phyloP scores from a whole-genome alignment of 1,139 yeast genomes.

The Yamadazyma diospyri region DNA sequence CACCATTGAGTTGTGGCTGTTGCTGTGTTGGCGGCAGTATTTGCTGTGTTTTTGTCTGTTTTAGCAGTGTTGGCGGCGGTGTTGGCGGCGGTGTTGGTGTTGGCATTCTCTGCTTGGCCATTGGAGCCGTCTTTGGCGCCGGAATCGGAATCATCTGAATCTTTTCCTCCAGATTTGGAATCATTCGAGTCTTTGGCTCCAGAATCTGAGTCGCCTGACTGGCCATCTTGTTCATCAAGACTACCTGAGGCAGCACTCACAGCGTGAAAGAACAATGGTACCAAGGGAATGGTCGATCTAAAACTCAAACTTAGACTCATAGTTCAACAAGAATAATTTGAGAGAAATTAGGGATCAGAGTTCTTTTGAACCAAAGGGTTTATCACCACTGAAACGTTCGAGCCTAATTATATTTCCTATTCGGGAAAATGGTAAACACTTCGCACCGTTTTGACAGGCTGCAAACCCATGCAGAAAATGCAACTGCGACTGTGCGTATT shows the following conservation, averaged over 20 bases:
- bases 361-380: too few species aligned
- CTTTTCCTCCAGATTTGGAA: slow-evolving; percentile 1
- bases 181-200: slow-evolving; percentile 1
- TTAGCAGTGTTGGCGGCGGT: slow-evolving; percentile 4
- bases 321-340: too few species aligned
- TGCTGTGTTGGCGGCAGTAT: slow-evolving; percentile 5
- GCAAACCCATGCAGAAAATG: too few species aligned
- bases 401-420: too few species aligned
- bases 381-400: too few species aligned
- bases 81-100: slow-evolving; percentile 4
- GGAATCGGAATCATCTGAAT: slow-evolving; percentile 2
- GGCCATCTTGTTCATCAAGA: slow-evolving; percentile 5
- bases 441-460: too few species aligned
- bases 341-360: too few species aligned
- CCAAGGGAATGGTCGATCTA: slow-evolving; percentile 1
- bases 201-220: background rate
- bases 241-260: slow-evolving; percentile 7
- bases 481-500: too few species aligned
- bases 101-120: slow-evolving; percentile 5
- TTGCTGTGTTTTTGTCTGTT: slow-evolving; percentile 5
- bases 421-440: too few species aligned
- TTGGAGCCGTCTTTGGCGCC: slow-evolving; percentile 2
- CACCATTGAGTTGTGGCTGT: slow-evolving; percentile 10
- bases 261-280: slow-evolving; percentile 4
- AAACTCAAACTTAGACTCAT: slow-evolving; percentile 5